Evolutionary conservation across 2,329 filamentous ascomycete species (phyloP).

Genomic region (Paramyrothecium sp.): DNA sequence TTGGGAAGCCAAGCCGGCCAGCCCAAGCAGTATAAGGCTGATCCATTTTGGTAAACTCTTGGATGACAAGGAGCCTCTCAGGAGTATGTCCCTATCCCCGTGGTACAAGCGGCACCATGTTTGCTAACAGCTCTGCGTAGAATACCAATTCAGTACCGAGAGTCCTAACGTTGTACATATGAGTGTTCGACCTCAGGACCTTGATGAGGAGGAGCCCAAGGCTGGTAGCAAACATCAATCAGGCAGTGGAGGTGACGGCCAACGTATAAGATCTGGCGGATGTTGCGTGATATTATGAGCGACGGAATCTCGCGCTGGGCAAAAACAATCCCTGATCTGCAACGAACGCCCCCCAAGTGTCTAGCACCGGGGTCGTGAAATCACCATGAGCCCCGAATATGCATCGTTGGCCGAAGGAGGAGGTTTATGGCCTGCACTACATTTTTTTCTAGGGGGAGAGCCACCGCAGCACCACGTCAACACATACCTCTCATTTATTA

Average conservation of each 20-base stretch:
- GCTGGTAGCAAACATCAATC: constrained; percentile 53
- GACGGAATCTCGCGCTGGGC: neutral
- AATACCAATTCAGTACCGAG: constrained; percentile 75
- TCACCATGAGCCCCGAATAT: no score
- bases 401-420: no score
- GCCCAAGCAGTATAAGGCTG: constrained; percentile 83
- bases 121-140: constrained; percentile 42
- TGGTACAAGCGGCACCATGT: neutral
- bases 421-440: no score
- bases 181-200: constrained; percentile 84
- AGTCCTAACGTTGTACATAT: constrained; percentile 88
- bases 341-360: no score
- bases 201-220: constrained; percentile 78
- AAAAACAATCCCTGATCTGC: neutral
- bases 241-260: constrained; percentile 38
- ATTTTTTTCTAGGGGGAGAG: neutral
- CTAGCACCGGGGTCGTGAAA: no score
- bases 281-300: constrained; percentile 53
- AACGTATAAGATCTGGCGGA: constrained; percentile 37
- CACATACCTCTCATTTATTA: neutral
- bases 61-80: constrained; percentile 82
- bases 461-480: neutral
- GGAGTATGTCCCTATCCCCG: constrained; percentile 57
- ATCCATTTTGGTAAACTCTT: constrained; percentile 91
- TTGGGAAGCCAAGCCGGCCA: constrained; percentile 84